Evolutionary conservation across 768 basidiomycete genomes (phyloP), one percentile per base, ranked within the genome.

Genomic region (Boletus vermiculosoides): DNA sequence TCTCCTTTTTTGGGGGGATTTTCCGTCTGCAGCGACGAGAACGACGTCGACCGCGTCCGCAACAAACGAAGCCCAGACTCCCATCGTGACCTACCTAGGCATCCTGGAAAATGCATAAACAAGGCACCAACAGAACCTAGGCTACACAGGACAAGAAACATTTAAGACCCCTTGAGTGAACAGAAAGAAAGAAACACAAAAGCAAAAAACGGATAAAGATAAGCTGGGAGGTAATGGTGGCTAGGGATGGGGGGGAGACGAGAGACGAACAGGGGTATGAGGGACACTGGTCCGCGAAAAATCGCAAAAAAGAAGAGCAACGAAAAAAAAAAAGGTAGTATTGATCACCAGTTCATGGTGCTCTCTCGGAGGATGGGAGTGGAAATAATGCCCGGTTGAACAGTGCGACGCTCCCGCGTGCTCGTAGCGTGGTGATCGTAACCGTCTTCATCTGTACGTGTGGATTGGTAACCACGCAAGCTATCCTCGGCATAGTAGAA

Each of bases 401-500:
- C 78, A 56, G 78, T 76, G 63, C 84, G 76, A 47, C 88, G 78
- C 74, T 87, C 82, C 54, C 78, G 79, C 79, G 82, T 80, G 36
- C 44, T 52, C 41, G 66, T 71, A 18, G 61, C 59, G 44, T 65
- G 70, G 51, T 73, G 71, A 57, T 72, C 74, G 55, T 70, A 75
- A 60, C 73, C 68, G 13, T 70, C 71, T 44, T 78, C 75, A 46
- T 74, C 77, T 39, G 60, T 62, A 52, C 61, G 73, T 54, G 63
- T 69, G 33, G 73, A 71, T 64, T 81, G 78, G 68, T 70, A 84
- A 15, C 85, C 85, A 40, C 88, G 76, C 69, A 94, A 70, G 60
- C 85, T 87, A 68, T 94, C 91, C 74, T 92, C 92, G 4, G 91
- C 91, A 66, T 83, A 94, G 72, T 92, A 94, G 77, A 92, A 94